Evolutionary conservation across 176 grass and related monocot genomes (phyloP), one percentile per base, ranked within the genome.

Genomic region (Avena atlantica): DNA sequence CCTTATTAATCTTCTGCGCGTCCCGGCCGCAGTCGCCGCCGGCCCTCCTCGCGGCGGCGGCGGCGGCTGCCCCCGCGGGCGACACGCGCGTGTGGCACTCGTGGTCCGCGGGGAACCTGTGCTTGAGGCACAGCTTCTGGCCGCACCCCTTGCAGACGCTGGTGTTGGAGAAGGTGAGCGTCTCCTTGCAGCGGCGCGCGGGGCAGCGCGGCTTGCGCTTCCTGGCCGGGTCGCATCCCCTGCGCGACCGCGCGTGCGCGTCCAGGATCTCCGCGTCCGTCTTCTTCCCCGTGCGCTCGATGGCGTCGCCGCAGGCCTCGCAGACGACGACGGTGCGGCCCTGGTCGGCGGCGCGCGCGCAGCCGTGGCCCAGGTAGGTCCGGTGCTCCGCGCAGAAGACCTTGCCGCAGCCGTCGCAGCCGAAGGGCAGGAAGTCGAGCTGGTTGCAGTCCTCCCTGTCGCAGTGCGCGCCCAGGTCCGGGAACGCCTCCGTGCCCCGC

Each of bases 401-500:
- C 73, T 67, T 81, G 44, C 84, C 83, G 77, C 96, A 95, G 36
- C 96, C 91, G 81, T 94, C 84, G 75, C 96, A 98, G 42, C 29
- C 79, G 91, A 98, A 98, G 16, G 93, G 96, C 75, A 98, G 88
- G 85, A 98, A 95, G 69, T 95, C 93, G 20, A 98, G 86, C 63
- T 95, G 96, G 77, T 89, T 93, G 91, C 96, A 98, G 63, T 80
- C 93, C 1, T 84, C 57, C 37, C 56, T 60, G 59, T 95, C 84
- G 91, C 96, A 98, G 75, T 98, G 96, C 69, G 84, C 88, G 15
- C 96, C 96, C 53, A 95, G 84, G 67, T 95, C 84, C 47, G 90
- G 91, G 91, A 98, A 98, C 23, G 78, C 74, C 81, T 92, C 90
- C 1, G 93, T 98, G 52, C 96, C 96, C 73, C 95, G 81, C 49